Evolutionary conservation across 2,329 filamentous ascomycete species (phyloP), one percentile per base, ranked within the genome.

Genomic region (Penicillium polonicum): DNA sequence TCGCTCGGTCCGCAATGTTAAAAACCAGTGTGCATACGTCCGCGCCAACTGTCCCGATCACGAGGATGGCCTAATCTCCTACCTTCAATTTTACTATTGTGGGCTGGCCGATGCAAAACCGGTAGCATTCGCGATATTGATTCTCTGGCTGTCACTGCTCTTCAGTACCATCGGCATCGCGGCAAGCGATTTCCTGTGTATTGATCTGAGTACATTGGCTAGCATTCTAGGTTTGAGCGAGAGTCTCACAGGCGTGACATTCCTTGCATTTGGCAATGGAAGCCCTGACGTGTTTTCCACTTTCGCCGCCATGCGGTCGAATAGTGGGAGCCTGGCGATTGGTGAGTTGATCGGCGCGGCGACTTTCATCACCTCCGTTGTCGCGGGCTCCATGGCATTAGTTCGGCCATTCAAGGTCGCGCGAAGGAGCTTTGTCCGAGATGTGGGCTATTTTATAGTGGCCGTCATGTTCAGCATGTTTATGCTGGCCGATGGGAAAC

Each of bases 261-360:
- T 99, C 69, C 79, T 99, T 52, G 94, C 94, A 9, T 95, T 99
- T 76, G 94, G 94, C 63, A 99, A 99, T 79, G 94, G 94, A 52
- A 97, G 93, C 60, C 94, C 94, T 2, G 94, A 99, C 75, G 92
- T 99, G 45, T 99, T 99, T 76, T 97, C 92, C 64, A 99, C 94
- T 2, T 97, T 99, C 77, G 94, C 94, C 17, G 95, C 94, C 65
- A 97, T 99, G 91, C 88, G 88, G 69, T 96, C 92, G 25, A 91
- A 97, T 70, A 97, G 92, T 72, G 93, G 93, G n/a, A 95, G 92
- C 78, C 85, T 99, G 81, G 94, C 94, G 1, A 87, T 99, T 41
- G 94, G 94, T 45, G 94, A 99, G 78, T 82, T 99, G 50, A 91
- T 99, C 52, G 94, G 94, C 35, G 94, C 94, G 12, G 94, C 94